These are phyloP conservation scores for Whalleya microplaca DNA, from an alignment of 2,329 filamentous ascomycete species.

Conservation along the genomic window DNA sequence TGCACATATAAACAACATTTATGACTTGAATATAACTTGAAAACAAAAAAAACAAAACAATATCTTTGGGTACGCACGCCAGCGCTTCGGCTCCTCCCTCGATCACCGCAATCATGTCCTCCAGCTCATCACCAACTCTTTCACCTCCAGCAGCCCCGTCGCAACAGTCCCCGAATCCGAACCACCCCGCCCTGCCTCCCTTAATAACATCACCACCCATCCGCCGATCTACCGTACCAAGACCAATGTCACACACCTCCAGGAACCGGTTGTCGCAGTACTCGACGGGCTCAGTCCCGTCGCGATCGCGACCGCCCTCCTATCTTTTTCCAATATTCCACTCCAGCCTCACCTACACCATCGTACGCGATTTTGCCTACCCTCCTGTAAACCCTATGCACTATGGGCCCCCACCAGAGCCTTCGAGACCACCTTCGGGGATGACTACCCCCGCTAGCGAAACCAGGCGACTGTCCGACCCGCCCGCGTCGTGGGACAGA, in stretches of 20 bases:
- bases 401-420: conserved; percentile 85
- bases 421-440: conserved; percentile 71
- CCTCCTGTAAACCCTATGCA: conserved; percentile 81
- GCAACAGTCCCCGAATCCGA: conserved; percentile 48
- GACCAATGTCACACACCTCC: conserved; percentile 75
- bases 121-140: conserved; percentile 57
- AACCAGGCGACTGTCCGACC: conserved; percentile 79
- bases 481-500: conserved; percentile 76
- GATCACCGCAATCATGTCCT: conserved; percentile 61
- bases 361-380: conserved; percentile 96
- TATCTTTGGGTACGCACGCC: conserved; percentile 36
- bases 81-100: conserved; percentile 38
- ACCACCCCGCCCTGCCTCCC: conserved; percentile 58
- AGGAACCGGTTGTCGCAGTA: conserved; percentile 85
- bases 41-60: conserved; percentile 3
- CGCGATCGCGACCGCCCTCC: conserved; percentile 79
- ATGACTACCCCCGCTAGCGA: conserved; percentile 86
- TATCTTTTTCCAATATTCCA: conserved; percentile 81
- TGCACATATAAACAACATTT: conserved; percentile 4
- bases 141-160: conserved; percentile 52
- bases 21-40: conserved; percentile 18
- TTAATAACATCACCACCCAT: conserved; percentile 60
- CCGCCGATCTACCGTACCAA: conserved; percentile 63
- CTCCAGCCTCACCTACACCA: conserved; percentile 83
- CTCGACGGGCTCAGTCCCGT: conserved; percentile 70